These are phyloP conservation scores for Epichloe typhina DNA, from an alignment of 2,329 filamentous ascomycete species.

Conservation along the genomic window DNA sequence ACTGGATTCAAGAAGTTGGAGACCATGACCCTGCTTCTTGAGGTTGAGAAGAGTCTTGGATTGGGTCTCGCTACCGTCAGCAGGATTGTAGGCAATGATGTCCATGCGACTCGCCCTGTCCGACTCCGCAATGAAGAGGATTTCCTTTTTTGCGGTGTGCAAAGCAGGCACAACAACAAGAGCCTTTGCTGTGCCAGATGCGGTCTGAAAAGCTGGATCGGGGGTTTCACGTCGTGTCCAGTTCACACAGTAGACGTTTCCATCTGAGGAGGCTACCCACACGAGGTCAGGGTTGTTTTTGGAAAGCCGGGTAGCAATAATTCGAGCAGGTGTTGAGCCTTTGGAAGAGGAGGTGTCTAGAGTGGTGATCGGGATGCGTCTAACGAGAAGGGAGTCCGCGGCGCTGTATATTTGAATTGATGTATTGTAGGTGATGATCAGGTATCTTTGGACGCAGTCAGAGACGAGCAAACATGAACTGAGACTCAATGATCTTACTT, in stretches of 20 bases:
- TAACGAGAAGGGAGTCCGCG: constrained; percentile 65
- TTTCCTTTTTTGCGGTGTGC: constrained; percentile 24
- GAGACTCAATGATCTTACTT: constrained; percentile 30
- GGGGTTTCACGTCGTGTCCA: constrained; percentile 38
- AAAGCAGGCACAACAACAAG: constrained; percentile 29
- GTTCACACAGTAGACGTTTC: constrained; percentile 42
- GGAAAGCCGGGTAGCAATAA: constrained; percentile 30
- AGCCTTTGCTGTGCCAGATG: constrained; percentile 30
- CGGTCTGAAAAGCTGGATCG: constrained; percentile 27
- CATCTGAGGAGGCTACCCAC: constrained; percentile 48
- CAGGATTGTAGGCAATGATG: constrained; percentile 33
- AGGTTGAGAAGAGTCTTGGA: constrained; percentile 25
- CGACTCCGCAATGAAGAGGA: constrained; percentile 34
- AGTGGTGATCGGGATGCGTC: constrained; percentile 46
- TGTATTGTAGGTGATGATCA: constrained; percentile 63
- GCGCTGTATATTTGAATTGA: constrained; percentile 73
- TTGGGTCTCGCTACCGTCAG: constrained; percentile 14
- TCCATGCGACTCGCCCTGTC: constrained; percentile 21
- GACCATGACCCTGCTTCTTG: constrained; percentile 21
- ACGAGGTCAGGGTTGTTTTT: constrained; percentile 30
- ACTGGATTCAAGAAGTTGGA: constrained; percentile 33
- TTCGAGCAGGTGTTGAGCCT: constrained; percentile 16
- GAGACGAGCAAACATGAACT: not conserved
- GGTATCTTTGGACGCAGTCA: constrained; percentile 34
- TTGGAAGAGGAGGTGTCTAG: constrained; percentile 15